These are phyloP conservation scores for Arthrobotrys entomopaga DNA, from an alignment of 2,329 filamentous ascomycete species.

Conservation along the genomic window DNA sequence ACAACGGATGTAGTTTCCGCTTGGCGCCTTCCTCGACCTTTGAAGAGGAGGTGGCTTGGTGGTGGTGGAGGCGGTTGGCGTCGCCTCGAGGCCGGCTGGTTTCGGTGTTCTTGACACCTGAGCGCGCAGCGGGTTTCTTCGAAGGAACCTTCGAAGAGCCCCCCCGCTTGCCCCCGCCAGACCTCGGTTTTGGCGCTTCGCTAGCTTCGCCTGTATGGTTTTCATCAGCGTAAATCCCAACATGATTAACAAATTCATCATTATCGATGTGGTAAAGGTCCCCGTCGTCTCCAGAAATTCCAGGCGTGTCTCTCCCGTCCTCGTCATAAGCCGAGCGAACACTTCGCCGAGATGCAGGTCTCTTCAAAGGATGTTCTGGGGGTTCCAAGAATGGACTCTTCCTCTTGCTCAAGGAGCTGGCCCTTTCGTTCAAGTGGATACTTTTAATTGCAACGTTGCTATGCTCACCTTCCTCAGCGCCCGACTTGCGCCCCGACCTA, in stretches of 20 bases:
- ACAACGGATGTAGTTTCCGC: slow-evolving; percentile 28
- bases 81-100: not conserved
- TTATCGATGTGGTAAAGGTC: not conserved
- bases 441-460: not conserved
- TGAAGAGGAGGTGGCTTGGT: too few species aligned
- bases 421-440: slow-evolving; percentile 5
- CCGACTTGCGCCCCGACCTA: slow-evolving; percentile 21
- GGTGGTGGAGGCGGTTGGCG: slow-evolving; percentile 2
- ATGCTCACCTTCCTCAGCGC: slow-evolving; percentile 32
- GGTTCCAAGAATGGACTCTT: slow-evolving; percentile 35
- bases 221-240: slow-evolving; percentile 1
- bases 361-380: slow-evolving; percentile 21
- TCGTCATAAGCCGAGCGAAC: slow-evolving; percentile 24
- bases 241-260: slow-evolving; percentile 9
- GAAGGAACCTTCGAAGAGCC: not conserved
- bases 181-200: not conserved
- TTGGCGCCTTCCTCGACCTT: slow-evolving; percentile 8
- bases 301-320: not conserved
- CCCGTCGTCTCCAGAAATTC: slow-evolving; percentile 6
- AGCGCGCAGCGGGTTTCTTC: slow-evolving; percentile 12
- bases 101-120: slow-evolving; percentile 14
- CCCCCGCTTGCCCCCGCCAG: slow-evolving; percentile 18
- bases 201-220: not conserved
- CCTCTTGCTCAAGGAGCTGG: slow-evolving; percentile 25
- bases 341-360: slow-evolving; percentile 33